Conservation (phyloP, 495 filamentous ascomycete species). For the Extremus antarcticus region DNA sequence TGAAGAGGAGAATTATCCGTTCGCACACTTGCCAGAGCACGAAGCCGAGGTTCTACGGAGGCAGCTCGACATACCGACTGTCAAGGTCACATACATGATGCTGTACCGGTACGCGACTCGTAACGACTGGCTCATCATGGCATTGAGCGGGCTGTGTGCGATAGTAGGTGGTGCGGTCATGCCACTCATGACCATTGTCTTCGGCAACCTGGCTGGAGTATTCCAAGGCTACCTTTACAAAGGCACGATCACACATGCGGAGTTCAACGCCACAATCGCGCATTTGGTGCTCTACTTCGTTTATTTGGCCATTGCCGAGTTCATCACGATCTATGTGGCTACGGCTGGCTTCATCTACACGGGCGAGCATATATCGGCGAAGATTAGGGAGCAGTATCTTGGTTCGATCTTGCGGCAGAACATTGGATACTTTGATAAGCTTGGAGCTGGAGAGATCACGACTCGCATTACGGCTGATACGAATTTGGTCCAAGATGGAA, state of each 20-base stretch:
- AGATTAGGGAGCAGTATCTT: slow-evolving; percentile 77
- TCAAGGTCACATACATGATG: slow-evolving; percentile 52
- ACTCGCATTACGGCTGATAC: slow-evolving; percentile 87
- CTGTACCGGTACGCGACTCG: slow-evolving; percentile 73
- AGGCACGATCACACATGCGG: slow-evolving; percentile 34
- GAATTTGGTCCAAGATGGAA: slow-evolving; percentile 76
- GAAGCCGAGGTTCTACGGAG: slow-evolving; percentile 57
- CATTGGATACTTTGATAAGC: slow-evolving; percentile 84
- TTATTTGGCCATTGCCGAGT: slow-evolving; percentile 80
- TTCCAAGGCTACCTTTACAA: slow-evolving; percentile 56
- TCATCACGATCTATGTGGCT: slow-evolving; percentile 65
- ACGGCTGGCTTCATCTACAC: slow-evolving; percentile 90
- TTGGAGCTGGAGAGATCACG: slow-evolving; percentile 85
- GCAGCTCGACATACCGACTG: slow-evolving; percentile 58
- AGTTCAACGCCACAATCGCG: slow-evolving; percentile 50
- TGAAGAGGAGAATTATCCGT: slow-evolving; percentile 33
- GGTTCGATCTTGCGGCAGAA: slow-evolving; percentile 78
- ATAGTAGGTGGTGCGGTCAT: slow-evolving; percentile 71
- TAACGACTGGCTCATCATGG: slow-evolving; percentile 63
- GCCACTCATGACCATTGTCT: slow-evolving; percentile 75
- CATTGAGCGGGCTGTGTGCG: slow-evolving; percentile 51
- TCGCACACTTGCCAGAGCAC: slow-evolving; percentile 46
- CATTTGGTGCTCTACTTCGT: slow-evolving; percentile 76
- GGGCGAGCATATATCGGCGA: slow-evolving; percentile 76
- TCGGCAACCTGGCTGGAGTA: slow-evolving; percentile 60